Evolutionary conservation across 2,329 filamentous ascomycete species (phyloP), one percentile per base, ranked within the genome.

Genomic region (Xylariaceae sp.): DNA sequence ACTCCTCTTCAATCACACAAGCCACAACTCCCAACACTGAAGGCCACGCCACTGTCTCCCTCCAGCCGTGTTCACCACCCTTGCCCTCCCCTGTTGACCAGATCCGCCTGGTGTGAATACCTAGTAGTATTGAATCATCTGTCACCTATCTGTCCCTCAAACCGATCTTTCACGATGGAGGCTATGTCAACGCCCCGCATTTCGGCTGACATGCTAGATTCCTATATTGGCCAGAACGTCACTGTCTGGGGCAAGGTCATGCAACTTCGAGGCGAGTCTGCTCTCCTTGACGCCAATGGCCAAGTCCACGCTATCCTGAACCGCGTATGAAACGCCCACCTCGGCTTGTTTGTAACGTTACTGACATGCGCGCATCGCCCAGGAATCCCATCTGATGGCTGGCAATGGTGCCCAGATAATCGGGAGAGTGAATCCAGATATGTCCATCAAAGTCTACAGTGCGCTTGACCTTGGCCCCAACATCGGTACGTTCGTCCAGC

Each of bases 221-320:
- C 73, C 56, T 94, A 89, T 67, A 72, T 81, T 50, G 71, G 73
- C 50, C 75, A 78, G 50, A 85, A 85, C 46, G 85, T 97, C 47
- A 88, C 88, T 53, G 71, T 97, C 39, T 73, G 94, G 4, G 92
- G 92, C 55, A 88, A 84, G 55, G 88, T 97, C 32, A 76, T 78
- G 3, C 82, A 92, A 55, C 71, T 97, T 16, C 81, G 82, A 36
- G 89, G 89, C 50, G 85, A 92, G 36, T 75, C 77, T 35, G 90
- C 88, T 0, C 78, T 80, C 5, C 75, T 97, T 19, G 88, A 95
- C 41, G 83, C 87, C 5, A 83, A 80, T 17, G 90, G 90, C 0
- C 74, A 79, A 15, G 76, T 96, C 17, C 85, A 81, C 1, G 71
- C 88, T 2, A 67, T 83, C 13, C 62, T 97, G 50, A 88, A 86